phyloP scores from a whole-genome alignment of 1,284 basidiomycete species.

The Psilocybe mexicana region DNA sequence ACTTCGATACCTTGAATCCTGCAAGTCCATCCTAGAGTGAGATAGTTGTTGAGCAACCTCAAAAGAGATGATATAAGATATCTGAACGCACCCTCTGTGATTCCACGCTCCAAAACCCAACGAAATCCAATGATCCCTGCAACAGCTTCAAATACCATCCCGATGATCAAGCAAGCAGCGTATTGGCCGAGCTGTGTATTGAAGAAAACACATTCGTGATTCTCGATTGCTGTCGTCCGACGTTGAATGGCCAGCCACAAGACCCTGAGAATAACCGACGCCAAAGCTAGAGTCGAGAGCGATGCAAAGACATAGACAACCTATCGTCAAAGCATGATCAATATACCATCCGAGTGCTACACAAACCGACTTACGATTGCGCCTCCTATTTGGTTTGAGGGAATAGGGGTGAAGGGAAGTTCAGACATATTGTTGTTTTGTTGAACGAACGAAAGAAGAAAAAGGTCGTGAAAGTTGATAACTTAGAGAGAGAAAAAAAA shows the following conservation, averaged over 20 bases:
- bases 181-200: slow-evolving; percentile 70
- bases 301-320: slow-evolving; percentile 52
- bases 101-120: slow-evolving; percentile 45
- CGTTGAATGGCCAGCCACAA: slow-evolving; percentile 41
- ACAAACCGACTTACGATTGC: slow-evolving; percentile 42
- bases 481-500: not conserved
- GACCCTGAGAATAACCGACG: slow-evolving; percentile 47
- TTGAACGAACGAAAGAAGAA: not conserved
- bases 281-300: slow-evolving; percentile 51
- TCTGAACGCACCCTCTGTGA: slow-evolving; percentile 48
- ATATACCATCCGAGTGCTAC: not conserved
- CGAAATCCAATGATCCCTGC: slow-evolving; percentile 52
- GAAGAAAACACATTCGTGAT: slow-evolving; percentile 61
- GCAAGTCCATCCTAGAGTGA: slow-evolving; percentile 41
- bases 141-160: slow-evolving; percentile 53
- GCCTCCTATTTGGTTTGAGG: slow-evolving; percentile 36
- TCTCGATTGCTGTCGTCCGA: slow-evolving; percentile 25
- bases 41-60: slow-evolving; percentile 16
- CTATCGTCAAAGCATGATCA: slow-evolving; percentile 29
- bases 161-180: slow-evolving; percentile 58
- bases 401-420: slow-evolving; percentile 30
- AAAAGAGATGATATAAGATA: not conserved
- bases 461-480: slow-evolving; percentile 3
- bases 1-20: slow-evolving; percentile 63
- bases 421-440: slow-evolving; percentile 16